Evolutionary conservation across 345 rosid species (phyloP), one percentile per base, ranked within the genome.

Genomic region (Lenwebbia sp.): DNA sequence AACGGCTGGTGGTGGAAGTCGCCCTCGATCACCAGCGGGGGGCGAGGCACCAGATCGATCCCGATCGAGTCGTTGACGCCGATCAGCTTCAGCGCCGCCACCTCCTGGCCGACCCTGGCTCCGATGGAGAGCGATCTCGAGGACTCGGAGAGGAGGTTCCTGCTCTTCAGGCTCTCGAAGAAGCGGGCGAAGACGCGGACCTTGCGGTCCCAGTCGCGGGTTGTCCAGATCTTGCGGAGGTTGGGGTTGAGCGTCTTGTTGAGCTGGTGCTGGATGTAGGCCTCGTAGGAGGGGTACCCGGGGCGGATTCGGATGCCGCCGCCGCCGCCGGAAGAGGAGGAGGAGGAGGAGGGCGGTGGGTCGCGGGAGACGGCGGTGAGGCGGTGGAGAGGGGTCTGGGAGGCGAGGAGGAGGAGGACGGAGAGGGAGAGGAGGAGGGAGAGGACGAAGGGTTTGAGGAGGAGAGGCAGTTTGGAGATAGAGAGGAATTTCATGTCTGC

Each of bases 91-190:
- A 96, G 84, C n/a, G 99, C 98, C 87, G 92, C 96, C 15, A 97
- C 99, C 88, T 97, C 98, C 86, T 97, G 99, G 0, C 99, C 99
- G n/a, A 96, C 96, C 0, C 99, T 90, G 0, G 99, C 99, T 0
- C 99, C 99, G 88, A 97, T 91, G 85, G 93, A 94, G 75, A 97
- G 92, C 30, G 98, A 88, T 53, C 91, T 95, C 1, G 96, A 97
- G 26, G 87, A 54, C 87, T 94, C 94, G 6, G 88, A 88, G 53
- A 97, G 89, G 75, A 95, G 91, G 37, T 82, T 84, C 3, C 84
- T 54, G 10, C 60, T 87, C 26, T 89, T 91, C 30, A 95, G 86
- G 52, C 84, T 85, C 5, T 85, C 49, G 86, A 97, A 97, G 90
- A 96, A 97, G 9, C 19, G 70, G 44, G 95, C 87, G 87, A 97